Conservation (phyloP, 768 basidiomycete genomes). For the Rhodotorula taiwanensis region DNA sequence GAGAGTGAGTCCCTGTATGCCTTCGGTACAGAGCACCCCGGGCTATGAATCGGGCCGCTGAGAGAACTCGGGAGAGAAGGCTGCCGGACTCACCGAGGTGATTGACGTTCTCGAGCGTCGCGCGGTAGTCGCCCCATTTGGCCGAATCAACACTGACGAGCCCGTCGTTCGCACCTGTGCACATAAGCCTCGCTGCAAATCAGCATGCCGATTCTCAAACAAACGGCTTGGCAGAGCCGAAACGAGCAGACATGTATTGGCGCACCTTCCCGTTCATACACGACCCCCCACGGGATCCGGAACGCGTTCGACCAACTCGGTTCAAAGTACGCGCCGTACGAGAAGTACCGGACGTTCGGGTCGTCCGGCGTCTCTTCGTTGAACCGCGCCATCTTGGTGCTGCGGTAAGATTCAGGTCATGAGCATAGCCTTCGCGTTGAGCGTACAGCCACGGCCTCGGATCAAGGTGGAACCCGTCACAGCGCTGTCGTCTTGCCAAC, state of each 20-base stretch:
- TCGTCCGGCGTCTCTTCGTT: constrained; percentile 79
- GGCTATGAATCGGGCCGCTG: background rate
- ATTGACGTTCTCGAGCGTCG: constrained; percentile 82
- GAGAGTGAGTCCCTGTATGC: background rate
- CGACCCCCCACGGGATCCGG: constrained; percentile 33
- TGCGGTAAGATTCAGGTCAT: background rate
- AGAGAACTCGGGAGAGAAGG: constrained; percentile 37
- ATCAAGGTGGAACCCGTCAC: background rate
- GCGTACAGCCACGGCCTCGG: background rate
- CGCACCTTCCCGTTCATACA: constrained; percentile 38
- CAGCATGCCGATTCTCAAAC: constrained; percentile 44
- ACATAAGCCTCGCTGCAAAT: background rate
- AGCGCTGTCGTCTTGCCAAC: no score
- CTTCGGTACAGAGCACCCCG: background rate
- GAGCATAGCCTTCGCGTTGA: background rate
- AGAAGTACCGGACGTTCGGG: constrained; percentile 74
- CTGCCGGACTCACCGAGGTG: constrained; percentile 50
- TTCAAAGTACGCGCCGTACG: constrained; percentile 86
- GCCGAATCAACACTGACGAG: constrained; percentile 81
- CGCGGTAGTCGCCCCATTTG: constrained; percentile 90
- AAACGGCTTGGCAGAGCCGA: background rate
- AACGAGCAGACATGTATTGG: background rate
- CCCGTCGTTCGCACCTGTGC: constrained; percentile 82
- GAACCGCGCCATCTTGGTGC: constrained; percentile 74
- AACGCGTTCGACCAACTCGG: constrained; percentile 53